These are phyloP conservation scores for Babesia gibsoni DNA, from an alignment of 169 alveolate species.

Conservation along the genomic window DNA sequence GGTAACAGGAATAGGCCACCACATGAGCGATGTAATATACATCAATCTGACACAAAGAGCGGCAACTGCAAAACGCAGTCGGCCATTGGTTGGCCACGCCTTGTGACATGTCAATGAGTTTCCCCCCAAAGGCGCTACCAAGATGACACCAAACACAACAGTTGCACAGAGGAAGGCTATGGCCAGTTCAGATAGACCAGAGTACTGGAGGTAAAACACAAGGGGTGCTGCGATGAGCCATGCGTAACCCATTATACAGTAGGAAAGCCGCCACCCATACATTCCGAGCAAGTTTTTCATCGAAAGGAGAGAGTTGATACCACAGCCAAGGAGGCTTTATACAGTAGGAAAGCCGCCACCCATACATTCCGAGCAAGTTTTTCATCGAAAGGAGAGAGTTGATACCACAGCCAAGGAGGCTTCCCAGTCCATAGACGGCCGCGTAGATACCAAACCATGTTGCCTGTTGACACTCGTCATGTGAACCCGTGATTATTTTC, in stretches of 20 bases:
- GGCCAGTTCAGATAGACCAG: slow-evolving; percentile 80
- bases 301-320: no score
- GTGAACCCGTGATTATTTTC: slow-evolving; percentile 22
- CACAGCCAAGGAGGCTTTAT: no score
- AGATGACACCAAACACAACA: slow-evolving; percentile 81
- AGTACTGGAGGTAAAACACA: slow-evolving; percentile 82
- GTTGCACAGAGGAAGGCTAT: slow-evolving; percentile 82
- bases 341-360: slow-evolving; percentile 50
- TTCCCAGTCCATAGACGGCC: slow-evolving; percentile 31
- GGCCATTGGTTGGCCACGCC: slow-evolving; percentile 79
- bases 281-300: not conserved
- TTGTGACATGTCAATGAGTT: slow-evolving; percentile 74
- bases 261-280: slow-evolving; percentile 48
- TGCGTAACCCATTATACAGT: not conserved
- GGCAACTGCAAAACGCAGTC: slow-evolving; percentile 80
- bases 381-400: not conserved
- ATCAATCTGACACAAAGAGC: slow-evolving; percentile 72
- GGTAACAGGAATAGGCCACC: slow-evolving; percentile 63
- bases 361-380: not conserved
- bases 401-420: slow-evolving; percentile 18
- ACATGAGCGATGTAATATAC: slow-evolving; percentile 66
- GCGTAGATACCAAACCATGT: slow-evolving; percentile 40
- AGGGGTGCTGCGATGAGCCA: slow-evolving; percentile 12
- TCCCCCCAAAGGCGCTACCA: slow-evolving; percentile 89
- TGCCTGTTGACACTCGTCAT: not conserved